Base-by-base conservation (phyloP, 2,329 filamentous ascomycete genomes). In the Aspergillus sp. region DNA sequence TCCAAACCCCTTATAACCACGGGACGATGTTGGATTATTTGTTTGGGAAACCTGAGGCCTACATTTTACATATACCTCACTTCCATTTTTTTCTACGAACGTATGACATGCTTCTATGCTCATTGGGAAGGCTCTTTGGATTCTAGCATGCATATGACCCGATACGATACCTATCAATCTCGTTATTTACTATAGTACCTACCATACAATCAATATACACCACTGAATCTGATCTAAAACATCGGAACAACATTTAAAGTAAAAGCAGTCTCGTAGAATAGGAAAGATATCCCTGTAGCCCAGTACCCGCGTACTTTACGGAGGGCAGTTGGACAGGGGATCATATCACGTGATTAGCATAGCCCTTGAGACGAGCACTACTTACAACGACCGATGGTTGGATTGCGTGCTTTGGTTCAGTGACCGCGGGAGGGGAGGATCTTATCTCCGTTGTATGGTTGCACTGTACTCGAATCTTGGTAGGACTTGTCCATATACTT, bases 41-140 rank as follows among this genome's bases (percentile, higher is more conserved):
- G 8, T 9, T 31, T 21, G 7, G 7, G 40, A 11, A 43, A 43
- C 12, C 19, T 17, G 9, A 17, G n/a, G 9, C 4, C 23, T 48
- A 33, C 27, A 31, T 31, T 31, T 31, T 31, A 9, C 27, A 31
- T 31, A 31, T 31, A 19, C 6, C 17, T 19, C n/a, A n/a, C 17
- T 40, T 50, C 17, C 27, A 31, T 8, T 24, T 40, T 12, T 12
- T 41, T 17, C 27, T 35, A 41, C 35, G 44, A 45, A 31, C 39
- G 37, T 49, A 50, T 49, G 23, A 44, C 44, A 49, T 43, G 43
- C 44, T 47, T 14, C 24, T 27, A 44, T 41, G 23, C 37, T 55
- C 53, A 50, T 50, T 44, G 53, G 53, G 41, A 35, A 45, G 53
- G 52, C 52, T 49, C 37, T 55, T 45, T 55, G 52, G 21, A 41